Base-by-base conservation (phyloP, 192 early-diverging fungal species). In the Podila horticola region DNA sequence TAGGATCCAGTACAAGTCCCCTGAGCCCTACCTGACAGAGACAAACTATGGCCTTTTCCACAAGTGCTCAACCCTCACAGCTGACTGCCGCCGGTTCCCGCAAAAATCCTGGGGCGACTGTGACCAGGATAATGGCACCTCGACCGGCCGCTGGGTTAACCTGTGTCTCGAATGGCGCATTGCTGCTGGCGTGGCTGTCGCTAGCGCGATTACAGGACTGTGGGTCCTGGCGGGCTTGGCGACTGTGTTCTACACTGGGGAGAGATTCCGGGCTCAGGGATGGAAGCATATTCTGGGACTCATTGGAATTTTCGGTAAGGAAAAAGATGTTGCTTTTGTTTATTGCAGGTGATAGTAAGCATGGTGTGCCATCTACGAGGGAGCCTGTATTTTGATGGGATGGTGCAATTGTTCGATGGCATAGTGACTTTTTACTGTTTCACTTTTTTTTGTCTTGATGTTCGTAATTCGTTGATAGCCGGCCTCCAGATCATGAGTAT, bases 251-350 rank as follows among this genome's bases (percentile, higher is more conserved):
- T 81, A 81, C 57, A 38, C 77, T 2, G 77, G 77, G 24, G 71
- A 81, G 62, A 60, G 71, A 9, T 81, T 71, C 70, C 71, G 61
- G 1, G 67, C 77, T 29, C 51, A 36, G 12, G 77, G 77, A 13
- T 81, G 77, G 77, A 81, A 81, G 62, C 71, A 81, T 31, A 60
- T 81, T 50, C 50, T 81, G 24, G 71, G 71, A 45, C 77, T 73
- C 41, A 29, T 81, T 31, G 70, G 71, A 24, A 51, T 81, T 66
- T 81, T 73, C 69, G 77, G 77, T 81, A 73, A 28, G 68, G 10
- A 30, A 15, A 29, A 2, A 10, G 9, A 19, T 50, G 20, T 30
- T 33, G 0, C 19, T 33, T 52, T 20, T 66, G 22, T 64, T 41
- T 66, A n/a, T 49, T 33, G 5, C 6, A 5, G 22, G 20, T 10